Conservation (phyloP, 2,329 filamentous ascomycete genomes). For the Myriosclerotinia duriaeana region DNA sequence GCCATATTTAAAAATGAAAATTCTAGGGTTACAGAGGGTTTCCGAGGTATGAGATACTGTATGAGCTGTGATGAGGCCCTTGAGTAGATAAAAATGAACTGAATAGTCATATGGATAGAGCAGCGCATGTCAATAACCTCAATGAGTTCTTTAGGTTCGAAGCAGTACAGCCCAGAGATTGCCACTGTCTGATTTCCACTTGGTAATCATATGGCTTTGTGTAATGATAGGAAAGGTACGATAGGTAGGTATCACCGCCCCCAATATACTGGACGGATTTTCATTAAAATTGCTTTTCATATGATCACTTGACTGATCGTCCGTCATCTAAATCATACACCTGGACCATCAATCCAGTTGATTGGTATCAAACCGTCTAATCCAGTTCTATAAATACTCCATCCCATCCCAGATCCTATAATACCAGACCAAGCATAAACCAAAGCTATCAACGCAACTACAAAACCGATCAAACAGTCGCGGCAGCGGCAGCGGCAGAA, state of each 20-base stretch:
- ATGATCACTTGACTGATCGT: not conserved
- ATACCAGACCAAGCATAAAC: not conserved
- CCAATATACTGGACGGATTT: not conserved
- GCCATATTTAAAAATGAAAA: no score
- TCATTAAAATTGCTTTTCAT: not conserved
- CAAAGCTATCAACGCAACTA: not conserved
- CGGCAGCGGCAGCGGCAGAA: not conserved
- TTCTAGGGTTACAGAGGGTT: no score
- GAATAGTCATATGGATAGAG: no score
- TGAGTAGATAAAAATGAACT: no score
- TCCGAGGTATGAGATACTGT: no score
- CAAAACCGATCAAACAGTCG: not conserved
- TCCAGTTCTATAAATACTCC: no score
- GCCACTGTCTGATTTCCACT: not conserved
- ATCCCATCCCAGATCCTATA: not conserved
- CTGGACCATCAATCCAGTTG: not conserved
- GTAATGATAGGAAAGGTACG: no score
- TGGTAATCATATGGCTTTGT: not conserved
- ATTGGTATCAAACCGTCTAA: not conserved
- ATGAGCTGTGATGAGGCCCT: no score
- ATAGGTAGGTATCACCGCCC: not conserved
- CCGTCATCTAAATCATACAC: not conserved
- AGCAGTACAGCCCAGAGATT: no score
- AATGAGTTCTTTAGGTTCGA: no score
- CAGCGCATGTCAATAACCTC: no score